These are phyloP conservation scores for Mycosphaerella sp. DNA, from an alignment of 2,329 filamentous ascomycete genomes.

Conservation along the genomic window DNA sequence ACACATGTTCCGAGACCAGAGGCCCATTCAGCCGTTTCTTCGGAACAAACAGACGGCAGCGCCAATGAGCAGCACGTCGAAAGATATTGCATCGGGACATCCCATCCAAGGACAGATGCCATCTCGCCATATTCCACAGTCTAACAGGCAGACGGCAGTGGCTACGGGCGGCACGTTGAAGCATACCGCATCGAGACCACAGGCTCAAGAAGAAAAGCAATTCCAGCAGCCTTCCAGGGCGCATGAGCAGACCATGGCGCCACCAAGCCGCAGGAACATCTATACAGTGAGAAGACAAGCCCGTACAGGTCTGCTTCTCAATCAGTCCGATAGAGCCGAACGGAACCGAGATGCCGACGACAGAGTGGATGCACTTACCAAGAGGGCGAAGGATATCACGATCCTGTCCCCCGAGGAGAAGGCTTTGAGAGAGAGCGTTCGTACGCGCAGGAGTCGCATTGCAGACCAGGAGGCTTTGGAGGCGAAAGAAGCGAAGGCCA, in stretches of 20 bases:
- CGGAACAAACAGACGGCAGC: not conserved
- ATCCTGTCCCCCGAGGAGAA: conserved; percentile 15
- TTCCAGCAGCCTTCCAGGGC: no score
- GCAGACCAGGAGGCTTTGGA: conserved; percentile 7
- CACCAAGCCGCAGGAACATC: no score
- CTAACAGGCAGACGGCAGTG: not conserved
- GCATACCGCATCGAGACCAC: not conserved
- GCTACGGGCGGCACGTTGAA: not conserved
- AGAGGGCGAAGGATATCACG: conserved; percentile 9
- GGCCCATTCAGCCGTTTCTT: not conserved
- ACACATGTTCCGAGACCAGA: no score
- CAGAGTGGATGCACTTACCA: conserved; percentile 10
- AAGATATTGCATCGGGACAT: not conserved
- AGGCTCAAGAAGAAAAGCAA: no score
- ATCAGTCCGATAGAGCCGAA: not conserved
- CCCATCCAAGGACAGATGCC: not conserved
- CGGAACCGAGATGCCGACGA: conserved; percentile 5
- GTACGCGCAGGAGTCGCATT: conserved; percentile 12
- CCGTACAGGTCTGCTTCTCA: not conserved
- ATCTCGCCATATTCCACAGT: not conserved
- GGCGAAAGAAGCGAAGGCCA: conserved; percentile 3
- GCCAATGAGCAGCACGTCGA: not conserved
- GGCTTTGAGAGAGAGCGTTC: conserved; percentile 7
- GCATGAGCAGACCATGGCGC: no score
- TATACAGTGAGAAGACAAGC: not conserved